These are phyloP conservation scores for Colletotrichum graminicola DNA, from an alignment of 2,329 filamentous ascomycete genomes.

Conservation along the genomic window DNA sequence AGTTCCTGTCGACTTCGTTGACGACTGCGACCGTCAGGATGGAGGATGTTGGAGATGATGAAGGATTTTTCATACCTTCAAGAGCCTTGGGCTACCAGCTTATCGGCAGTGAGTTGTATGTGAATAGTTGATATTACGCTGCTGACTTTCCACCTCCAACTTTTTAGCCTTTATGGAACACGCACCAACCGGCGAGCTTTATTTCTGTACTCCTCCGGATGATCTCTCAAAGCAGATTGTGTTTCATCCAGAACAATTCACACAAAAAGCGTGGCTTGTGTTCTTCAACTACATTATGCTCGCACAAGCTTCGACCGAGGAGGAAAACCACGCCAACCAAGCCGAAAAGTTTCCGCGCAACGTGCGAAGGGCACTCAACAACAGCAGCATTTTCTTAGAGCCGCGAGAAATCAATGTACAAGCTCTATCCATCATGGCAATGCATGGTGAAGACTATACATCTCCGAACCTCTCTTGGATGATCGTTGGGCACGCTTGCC, in stretches of 20 bases:
- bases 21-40: slow-evolving; percentile 7
- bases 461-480: slow-evolving; percentile 27
- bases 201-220: slow-evolving; percentile 17
- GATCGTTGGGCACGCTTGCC: slow-evolving; percentile 26
- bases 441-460: slow-evolving; percentile 27
- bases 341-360: slow-evolving; percentile 13
- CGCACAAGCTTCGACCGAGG: neutral
- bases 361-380: slow-evolving; percentile 11
- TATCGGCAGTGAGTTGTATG: slow-evolving; percentile 17
- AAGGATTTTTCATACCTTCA: slow-evolving; percentile 4
- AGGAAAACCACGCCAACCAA: neutral
- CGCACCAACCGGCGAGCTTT: slow-evolving; percentile 10
- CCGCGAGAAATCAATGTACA: slow-evolving; percentile 13
- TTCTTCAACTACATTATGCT: slow-evolving; percentile 31
- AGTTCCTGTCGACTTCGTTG: slow-evolving; percentile 10
- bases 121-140: neutral
- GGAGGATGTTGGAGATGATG: neutral
- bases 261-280: slow-evolving; percentile 13
- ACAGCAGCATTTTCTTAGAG: slow-evolving; percentile 26
- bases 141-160: neutral
- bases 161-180: slow-evolving; percentile 17
- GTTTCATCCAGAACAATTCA: slow-evolving; percentile 10
- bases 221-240: slow-evolving; percentile 12
- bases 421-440: neutral
- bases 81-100: slow-evolving; percentile 19